These are phyloP conservation scores for Tremellales sp. DNA, from an alignment of 1,284 basidiomycete genomes.

Conservation along the genomic window DNA sequence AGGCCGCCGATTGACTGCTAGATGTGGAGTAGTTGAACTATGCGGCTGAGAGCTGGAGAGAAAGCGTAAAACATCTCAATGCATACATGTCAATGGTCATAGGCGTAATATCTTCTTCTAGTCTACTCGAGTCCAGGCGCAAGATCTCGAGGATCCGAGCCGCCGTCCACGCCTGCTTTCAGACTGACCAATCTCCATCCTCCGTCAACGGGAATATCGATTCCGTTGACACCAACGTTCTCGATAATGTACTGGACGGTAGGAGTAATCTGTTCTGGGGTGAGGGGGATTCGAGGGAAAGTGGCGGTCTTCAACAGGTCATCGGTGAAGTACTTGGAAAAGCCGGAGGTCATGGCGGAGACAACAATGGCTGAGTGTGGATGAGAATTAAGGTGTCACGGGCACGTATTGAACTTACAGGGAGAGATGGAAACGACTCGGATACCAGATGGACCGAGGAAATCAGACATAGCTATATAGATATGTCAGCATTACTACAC, in stretches of 20 bases:
- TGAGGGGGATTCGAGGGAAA: constrained; percentile 39
- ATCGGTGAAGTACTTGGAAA: constrained; percentile 31
- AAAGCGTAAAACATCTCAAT: no score
- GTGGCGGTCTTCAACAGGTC: constrained; percentile 37
- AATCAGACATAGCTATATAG: constrained; percentile 31
- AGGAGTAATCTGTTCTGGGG: constrained; percentile 32
- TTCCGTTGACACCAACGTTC: constrained; percentile 37
- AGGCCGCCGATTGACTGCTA: no score
- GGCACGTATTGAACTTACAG: constrained; percentile 12
- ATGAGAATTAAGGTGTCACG: neutral
- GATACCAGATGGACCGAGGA: constrained; percentile 41
- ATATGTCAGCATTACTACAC: neutral
- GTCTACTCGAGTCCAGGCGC: constrained; percentile 39
- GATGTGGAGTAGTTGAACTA: no score
- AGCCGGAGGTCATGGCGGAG: constrained; percentile 36
- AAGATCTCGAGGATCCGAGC: constrained; percentile 31
- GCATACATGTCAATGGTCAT: no score
- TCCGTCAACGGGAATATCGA: constrained; percentile 41
- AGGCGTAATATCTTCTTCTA: neutral
- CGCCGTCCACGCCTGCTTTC: constrained; percentile 27
- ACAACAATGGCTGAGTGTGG: constrained; percentile 30
- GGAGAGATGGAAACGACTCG: constrained; percentile 42
- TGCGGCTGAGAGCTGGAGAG: no score
- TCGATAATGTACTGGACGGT: constrained; percentile 39
- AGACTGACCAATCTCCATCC: constrained; percentile 39